These are phyloP conservation scores for Brassica nigra DNA, from an alignment of 345 rosid genomes.

Conservation along the genomic window DNA sequence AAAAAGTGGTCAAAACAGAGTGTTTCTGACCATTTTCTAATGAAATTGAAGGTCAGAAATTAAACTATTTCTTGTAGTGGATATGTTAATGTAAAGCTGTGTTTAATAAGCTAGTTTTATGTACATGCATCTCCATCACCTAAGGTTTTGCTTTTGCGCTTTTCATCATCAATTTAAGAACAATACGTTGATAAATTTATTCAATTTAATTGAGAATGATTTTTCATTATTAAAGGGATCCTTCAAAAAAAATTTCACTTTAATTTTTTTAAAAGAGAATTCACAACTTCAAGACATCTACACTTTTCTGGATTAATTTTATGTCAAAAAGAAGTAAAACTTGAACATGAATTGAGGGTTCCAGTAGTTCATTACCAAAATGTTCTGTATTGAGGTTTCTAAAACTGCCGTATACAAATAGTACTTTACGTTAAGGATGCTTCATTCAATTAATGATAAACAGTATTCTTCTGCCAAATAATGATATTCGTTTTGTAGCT, in stretches of 20 bases:
- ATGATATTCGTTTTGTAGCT: constrained; percentile 14
- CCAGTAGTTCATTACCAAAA: background rate
- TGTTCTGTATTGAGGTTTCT: constrained; percentile 9
- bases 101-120: background rate
- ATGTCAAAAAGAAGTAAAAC: background rate
- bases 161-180: background rate
- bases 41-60: too few species aligned
- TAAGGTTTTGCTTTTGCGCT: background rate
- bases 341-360: background rate
- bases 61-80: too few species aligned
- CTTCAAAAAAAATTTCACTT: background rate
- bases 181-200: background rate
- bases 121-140: background rate
- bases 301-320: background rate
- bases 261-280: too few species aligned
- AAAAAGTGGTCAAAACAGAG: too few species aligned
- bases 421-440: constrained; percentile 2
- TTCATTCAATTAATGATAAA: background rate
- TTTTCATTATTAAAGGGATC: background rate
- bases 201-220: background rate
- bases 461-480: background rate
- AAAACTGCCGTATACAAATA: constrained; percentile 6
- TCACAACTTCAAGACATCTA: background rate
- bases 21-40: too few species aligned
- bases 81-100: background rate